A percentile compares a stretch with the other conserved stretches of the same genome.
These are phyloP conservation scores for Casuarina equisetifolia DNA, from an alignment of 306 rosid genomes.

Conservation along the genomic window DNA sequence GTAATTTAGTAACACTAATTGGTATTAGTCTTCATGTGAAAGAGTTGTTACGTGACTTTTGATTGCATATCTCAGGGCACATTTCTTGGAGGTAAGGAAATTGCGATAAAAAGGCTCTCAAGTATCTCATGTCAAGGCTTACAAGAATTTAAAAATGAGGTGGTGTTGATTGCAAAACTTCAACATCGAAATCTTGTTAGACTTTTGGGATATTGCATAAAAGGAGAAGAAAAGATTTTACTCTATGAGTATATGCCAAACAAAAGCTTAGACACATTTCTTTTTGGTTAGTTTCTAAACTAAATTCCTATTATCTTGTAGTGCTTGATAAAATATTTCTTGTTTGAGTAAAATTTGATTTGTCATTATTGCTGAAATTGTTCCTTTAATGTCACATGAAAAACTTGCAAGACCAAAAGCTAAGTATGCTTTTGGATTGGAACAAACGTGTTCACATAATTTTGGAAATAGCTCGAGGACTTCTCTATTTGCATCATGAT, in stretches of 20 bases:
- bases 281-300: conserved; percentile 16
- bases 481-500: background rate
- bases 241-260: background rate
- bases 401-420: conserved; percentile 24
- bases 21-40: background rate
- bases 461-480: background rate
- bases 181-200: background rate
- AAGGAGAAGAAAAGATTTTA: background rate
- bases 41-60: background rate
- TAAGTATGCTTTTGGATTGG: conserved; percentile 17
- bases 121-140: background rate
- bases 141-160: background rate
- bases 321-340: background rate
- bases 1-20: background rate
- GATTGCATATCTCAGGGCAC: background rate
- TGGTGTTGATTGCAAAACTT: background rate
- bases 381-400: background rate
- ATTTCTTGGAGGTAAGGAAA: background rate
- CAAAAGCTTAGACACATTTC: background rate
- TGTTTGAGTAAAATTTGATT: background rate
- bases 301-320: too few species aligned
- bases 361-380: background rate
- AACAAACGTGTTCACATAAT: background rate
- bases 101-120: background rate
- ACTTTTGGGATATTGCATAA: background rate